Evolutionary conservation across 108 stramenopile species (phyloP).

Genomic region (Conticribra weissflogii): DNA sequence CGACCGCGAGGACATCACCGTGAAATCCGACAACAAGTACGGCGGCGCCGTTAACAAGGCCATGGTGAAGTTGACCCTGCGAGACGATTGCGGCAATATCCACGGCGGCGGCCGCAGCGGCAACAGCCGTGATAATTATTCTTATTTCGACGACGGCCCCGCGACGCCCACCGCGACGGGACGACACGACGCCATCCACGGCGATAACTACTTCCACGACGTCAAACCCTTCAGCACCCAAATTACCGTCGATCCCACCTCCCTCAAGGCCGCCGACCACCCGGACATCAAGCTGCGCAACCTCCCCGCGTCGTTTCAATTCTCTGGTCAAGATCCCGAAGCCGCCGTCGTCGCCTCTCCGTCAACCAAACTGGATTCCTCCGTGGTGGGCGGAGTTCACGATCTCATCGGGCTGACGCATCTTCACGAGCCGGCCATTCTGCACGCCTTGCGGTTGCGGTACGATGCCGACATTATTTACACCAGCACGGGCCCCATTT

Average conservation of each 20-base stretch:
- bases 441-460: slow-evolving; percentile 77
- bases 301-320: slow-evolving; percentile 59
- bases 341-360: slow-evolving; percentile 55
- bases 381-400: slow-evolving; percentile 31
- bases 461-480: slow-evolving; percentile 89
- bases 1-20: slow-evolving; percentile 53
- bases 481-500: slow-evolving; percentile 89
- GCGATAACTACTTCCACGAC: slow-evolving; percentile 50
- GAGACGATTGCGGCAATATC: slow-evolving; percentile 54
- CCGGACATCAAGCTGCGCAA: slow-evolving; percentile 83
- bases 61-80: slow-evolving; percentile 60
- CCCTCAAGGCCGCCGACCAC: slow-evolving; percentile 75
- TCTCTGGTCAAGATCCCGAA: slow-evolving; percentile 57
- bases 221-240: slow-evolving; percentile 58
- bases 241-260: slow-evolving; percentile 69
- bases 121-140: neutral
- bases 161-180: slow-evolving; percentile 13
- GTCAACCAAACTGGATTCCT: slow-evolving; percentile 29
- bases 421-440: slow-evolving; percentile 85
- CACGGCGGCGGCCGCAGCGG: neutral
- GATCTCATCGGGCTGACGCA: slow-evolving; percentile 86
- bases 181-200: slow-evolving; percentile 18
- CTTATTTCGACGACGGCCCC: slow-evolving; percentile 8
- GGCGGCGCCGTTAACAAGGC: slow-evolving; percentile 13
- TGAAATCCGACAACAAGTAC: slow-evolving; percentile 29